Percentiles rank a stretch among this genome's conserved stretches.
Evolutionary conservation across 805 yeast species (phyloP).

Genomic region (Starmerella floris): DNA sequence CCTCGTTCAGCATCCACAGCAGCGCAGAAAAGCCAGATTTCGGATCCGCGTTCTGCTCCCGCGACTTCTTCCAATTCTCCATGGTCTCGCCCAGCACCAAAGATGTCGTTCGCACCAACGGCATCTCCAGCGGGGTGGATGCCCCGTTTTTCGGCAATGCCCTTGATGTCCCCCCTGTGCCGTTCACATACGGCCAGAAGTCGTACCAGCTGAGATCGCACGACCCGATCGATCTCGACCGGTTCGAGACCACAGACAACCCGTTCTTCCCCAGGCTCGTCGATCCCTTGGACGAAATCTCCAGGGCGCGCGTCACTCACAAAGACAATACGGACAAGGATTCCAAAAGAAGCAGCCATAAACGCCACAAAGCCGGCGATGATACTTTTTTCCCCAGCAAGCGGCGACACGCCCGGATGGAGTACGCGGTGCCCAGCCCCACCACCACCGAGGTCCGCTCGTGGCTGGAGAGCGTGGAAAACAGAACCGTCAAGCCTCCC

Average conservation of each 20-base stretch:
- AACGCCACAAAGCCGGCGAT: too few relatives aligned
- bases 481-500: neutral
- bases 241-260: constrained; percentile 13
- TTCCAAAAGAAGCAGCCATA: too few relatives aligned
- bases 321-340: too few relatives aligned
- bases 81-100: constrained; percentile 17
- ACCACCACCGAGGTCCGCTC: constrained; percentile 6
- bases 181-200: constrained; percentile 57
- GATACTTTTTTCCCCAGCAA: too few relatives aligned
- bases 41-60: neutral
- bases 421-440: constrained; percentile 13
- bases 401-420: constrained; percentile 1
- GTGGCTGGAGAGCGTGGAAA: constrained; percentile 12
- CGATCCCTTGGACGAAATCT: neutral
- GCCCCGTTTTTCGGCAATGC: constrained; percentile 34
- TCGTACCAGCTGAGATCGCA: constrained; percentile 38
- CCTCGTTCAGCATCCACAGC: neutral
- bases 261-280: neutral
- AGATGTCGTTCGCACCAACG: constrained; percentile 36
- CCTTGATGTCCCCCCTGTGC: constrained; percentile 39
- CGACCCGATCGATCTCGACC: constrained; percentile 27
- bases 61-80: neutral
- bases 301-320: too few relatives aligned
- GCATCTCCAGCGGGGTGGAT: constrained; percentile 22
- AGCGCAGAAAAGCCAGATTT: neutral